Conservation (phyloP, 2,329 filamentous ascomycete species). For the Graphilbum fragrans region DNA sequence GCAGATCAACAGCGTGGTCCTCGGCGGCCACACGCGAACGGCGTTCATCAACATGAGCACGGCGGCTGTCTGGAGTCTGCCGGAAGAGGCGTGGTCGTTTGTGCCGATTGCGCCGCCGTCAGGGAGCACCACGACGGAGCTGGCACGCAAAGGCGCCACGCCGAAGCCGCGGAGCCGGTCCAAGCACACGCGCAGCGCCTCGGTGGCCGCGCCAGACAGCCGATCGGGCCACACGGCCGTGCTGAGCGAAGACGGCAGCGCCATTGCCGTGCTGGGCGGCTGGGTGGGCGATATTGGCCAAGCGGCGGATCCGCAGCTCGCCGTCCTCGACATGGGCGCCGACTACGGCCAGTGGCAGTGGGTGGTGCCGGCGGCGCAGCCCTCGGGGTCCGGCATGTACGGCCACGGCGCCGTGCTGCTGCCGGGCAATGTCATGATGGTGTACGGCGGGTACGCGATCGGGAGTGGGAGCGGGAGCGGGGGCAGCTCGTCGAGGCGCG, state of each 20-base stretch:
- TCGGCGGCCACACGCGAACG: conserved; percentile 71
- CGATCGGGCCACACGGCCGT: conserved; percentile 83
- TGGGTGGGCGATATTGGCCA: conserved; percentile 78
- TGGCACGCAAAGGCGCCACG: too few species aligned
- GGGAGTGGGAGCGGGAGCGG: background rate
- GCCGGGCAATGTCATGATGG: conserved; percentile 57
- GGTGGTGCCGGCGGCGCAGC: conserved; percentile 45
- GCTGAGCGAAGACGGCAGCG: conserved; percentile 63
- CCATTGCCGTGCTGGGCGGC: conserved; percentile 72
- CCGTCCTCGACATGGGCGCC: conserved; percentile 61
- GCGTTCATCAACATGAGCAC: conserved; percentile 95
- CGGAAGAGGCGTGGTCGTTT: conserved; percentile 79
- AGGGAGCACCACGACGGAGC: background rate
- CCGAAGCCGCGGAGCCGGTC: conserved; percentile 5
- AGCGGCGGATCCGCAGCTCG: conserved; percentile 72
- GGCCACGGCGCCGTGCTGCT: conserved; percentile 52
- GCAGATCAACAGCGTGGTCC: conserved; percentile 64
- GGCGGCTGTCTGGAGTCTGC: conserved; percentile 74
- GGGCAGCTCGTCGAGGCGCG: background rate
- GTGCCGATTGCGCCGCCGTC: conserved; percentile 42
- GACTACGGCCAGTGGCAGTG: conserved; percentile 67
- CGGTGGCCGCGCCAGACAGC: conserved; percentile 33
- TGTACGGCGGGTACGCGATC: conserved; percentile 50
- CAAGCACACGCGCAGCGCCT: background rate
- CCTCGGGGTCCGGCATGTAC: conserved; percentile 35